Conservation (phyloP, 176 grass and related monocot genomes). For the Canna indica region DNA sequence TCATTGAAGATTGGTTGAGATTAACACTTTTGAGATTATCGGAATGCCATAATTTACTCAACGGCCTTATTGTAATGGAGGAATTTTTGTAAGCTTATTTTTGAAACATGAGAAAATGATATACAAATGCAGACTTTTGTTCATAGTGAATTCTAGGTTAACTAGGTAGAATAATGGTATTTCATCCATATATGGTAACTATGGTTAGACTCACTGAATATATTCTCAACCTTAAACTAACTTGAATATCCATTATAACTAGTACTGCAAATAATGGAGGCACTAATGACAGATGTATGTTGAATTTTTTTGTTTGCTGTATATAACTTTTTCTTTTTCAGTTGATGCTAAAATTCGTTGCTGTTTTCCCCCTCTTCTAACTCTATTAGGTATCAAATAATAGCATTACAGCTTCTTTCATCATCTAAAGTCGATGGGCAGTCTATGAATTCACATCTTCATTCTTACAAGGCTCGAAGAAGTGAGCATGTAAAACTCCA, state of each 20-base stretch:
- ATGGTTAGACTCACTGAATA: too few species aligned
- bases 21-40: background rate
- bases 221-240: too few species aligned
- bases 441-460: background rate
- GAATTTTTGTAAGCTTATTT: background rate
- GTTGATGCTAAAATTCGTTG: conserved; percentile 1
- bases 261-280: background rate
- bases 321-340: conserved; percentile 10
- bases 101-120: background rate
- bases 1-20: background rate
- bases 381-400: conserved; percentile 65
- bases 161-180: too few species aligned
- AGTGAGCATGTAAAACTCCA: conserved; percentile 59
- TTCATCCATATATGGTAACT: too few species aligned
- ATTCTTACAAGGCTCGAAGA: conserved; percentile 21
- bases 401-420: conserved; percentile 59
- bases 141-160: too few species aligned
- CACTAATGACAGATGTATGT: background rate
- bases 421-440: conserved; percentile 25
- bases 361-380: background rate
- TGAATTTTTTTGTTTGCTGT: background rate
- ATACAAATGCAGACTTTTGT: too few species aligned
- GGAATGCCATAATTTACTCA: background rate
- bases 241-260: too few species aligned
- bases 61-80: background rate